phyloP scores from a whole-genome alignment of 352 stramenopile species.

The Globisporangium irregulare region DNA sequence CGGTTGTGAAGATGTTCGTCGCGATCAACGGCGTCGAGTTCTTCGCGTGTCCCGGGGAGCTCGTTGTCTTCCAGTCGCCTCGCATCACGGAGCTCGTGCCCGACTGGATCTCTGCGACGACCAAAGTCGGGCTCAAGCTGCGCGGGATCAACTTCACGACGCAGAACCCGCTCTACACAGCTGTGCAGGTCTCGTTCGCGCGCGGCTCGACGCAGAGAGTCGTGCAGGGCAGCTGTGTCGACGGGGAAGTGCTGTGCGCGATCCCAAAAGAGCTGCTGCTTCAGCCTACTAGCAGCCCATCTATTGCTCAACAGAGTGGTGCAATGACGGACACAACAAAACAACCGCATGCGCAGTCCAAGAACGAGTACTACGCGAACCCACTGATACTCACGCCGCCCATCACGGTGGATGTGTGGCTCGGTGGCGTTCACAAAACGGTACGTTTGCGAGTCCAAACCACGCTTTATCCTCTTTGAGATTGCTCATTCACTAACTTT shows the following conservation, averaged over 20 bases:
- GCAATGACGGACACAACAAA: conserved; percentile 1
- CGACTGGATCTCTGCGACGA: conserved; percentile 44
- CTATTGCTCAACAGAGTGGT: not conserved
- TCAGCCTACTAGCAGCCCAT: not conserved
- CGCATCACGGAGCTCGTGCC: conserved; percentile 49
- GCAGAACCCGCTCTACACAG: conserved; percentile 12
- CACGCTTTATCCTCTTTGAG: not conserved
- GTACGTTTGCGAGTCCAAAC: conserved; percentile 17
- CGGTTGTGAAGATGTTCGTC: conserved; percentile 43
- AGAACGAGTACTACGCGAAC: not conserved
- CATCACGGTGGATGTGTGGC: conserved; percentile 62
- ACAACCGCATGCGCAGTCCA: not conserved
- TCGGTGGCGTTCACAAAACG: conserved; percentile 50
- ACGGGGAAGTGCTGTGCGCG: conserved; percentile 34
- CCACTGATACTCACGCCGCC: conserved; percentile 17
- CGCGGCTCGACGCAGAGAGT: conserved; percentile 20
- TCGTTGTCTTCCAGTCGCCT: conserved; percentile 61
- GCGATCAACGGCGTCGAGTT: conserved; percentile 73
- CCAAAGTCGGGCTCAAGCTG: conserved; percentile 32
- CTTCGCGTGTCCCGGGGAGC: conserved; percentile 38
- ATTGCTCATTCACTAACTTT: not conserved
- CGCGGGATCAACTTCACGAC: conserved; percentile 61
- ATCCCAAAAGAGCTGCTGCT: conserved; percentile 32
- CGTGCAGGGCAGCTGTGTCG: conserved; percentile 30
- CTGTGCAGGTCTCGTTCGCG: conserved; percentile 46